Evolutionary conservation across 441 rosid species (phyloP), one percentile per base, ranked within the genome.

Genomic region (Erodium trifolium): DNA sequence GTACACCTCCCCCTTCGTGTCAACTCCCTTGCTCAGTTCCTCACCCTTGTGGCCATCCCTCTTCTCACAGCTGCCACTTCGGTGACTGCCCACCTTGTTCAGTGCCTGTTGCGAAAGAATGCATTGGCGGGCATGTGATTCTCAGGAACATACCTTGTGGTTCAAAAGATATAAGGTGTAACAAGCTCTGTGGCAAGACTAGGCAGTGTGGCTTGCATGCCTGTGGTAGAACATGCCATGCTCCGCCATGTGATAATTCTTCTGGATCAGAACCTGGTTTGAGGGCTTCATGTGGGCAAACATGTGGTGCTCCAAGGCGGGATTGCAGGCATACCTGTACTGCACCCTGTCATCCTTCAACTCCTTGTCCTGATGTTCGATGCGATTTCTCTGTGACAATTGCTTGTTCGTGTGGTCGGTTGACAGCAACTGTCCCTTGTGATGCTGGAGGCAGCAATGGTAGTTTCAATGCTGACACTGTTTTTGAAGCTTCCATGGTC

Each of bases 21-120:
- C 97, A 92, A 76, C 89, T 89, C 60, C 86, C 90, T 8, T 95
- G 99, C 72, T 81, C 87, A 1, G 80, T 88, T 77, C 85, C 92
- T 34, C 97, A 85, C 77, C 83, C 91, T 67, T 92, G 99, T 71
- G 98, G 99, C 59, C 98, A 92, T 82, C 68, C 88, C 49, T 83
- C 98, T 59, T 78, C 92, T n/a, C 99, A 95, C 70, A 86, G 91
- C 78, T 95, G 96, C 80, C 99, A 95, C 80, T 88, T 92, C 77
- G 97, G 98, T 41, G 98, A 95, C 66, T 95, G 98, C 78, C 97
- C 96, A 17, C 92, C 99, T 69, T 95, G 99, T 78, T 87, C 98
- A 17, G 86, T 89, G 37, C 98, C 98, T 39, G 81, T 91, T 51
- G 96, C 95, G 64, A 95, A 92, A 81, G 95, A 91, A 73, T 92